phyloP scores from a whole-genome alignment of 164 flowering plant species.

The Vitis cinerea region DNA sequence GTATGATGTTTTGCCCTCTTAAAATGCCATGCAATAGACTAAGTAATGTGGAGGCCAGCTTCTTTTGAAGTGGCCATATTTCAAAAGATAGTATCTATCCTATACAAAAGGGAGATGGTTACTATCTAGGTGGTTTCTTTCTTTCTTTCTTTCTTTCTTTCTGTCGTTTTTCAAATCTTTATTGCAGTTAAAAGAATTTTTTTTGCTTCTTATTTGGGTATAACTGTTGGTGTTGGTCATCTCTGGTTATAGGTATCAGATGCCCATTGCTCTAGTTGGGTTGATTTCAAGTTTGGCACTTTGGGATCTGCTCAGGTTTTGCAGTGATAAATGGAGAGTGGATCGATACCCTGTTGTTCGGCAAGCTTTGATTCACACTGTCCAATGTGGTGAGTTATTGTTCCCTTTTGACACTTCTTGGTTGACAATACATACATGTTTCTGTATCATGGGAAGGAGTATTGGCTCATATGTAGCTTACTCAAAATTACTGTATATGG shows the following conservation, averaged over 20 bases:
- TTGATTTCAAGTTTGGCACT: conserved; percentile 63
- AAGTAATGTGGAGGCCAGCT: too few species aligned
- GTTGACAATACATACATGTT: background rate
- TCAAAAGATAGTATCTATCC: background rate
- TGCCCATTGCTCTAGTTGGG: conserved; percentile 77
- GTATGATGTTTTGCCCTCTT: background rate
- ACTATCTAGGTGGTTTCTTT: too few species aligned
- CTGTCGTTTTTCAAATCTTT: background rate
- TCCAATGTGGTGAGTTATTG: conserved; percentile 62
- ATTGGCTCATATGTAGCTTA: background rate
- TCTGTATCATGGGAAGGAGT: background rate
- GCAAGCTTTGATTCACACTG: conserved; percentile 40
- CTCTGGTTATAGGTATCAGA: conserved; percentile 56
- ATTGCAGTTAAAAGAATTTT: background rate
- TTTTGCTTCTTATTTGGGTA: background rate
- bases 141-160: background rate
- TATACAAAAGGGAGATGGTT: too few species aligned
- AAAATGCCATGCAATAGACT: background rate
- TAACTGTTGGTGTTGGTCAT: background rate
- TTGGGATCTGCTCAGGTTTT: conserved; percentile 64
- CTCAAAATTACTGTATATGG: too few species aligned
- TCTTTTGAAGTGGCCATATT: background rate
- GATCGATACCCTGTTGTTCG: conserved; percentile 43
- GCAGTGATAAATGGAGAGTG: conserved; percentile 46
- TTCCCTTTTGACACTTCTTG: background rate